These are phyloP conservation scores for Spathaspora sp. DNA, from an alignment of 805 yeast species.

Conservation along the genomic window DNA sequence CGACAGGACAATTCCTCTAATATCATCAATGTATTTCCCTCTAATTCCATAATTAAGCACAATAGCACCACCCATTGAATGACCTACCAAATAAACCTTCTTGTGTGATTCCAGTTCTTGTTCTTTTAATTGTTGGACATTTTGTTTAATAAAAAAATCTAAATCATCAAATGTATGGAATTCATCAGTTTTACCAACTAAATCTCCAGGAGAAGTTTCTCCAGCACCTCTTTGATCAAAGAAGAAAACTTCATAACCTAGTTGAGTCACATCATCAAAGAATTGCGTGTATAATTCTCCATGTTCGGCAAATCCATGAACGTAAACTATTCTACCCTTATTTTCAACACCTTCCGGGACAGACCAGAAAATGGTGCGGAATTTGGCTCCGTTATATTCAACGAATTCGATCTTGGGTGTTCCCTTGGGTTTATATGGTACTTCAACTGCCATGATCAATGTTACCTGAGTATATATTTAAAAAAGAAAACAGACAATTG, in stretches of 20 bases:
- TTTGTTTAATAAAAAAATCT: slow-evolving; percentile 47
- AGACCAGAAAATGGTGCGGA: slow-evolving; percentile 39
- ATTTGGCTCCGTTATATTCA: slow-evolving; percentile 34
- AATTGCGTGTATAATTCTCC: slow-evolving; percentile 45
- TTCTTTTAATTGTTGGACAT: slow-evolving; percentile 30
- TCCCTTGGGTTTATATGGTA: slow-evolving; percentile 34
- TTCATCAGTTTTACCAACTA: slow-evolving; percentile 57
- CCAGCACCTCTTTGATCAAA: slow-evolving; percentile 81
- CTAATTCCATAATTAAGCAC: slow-evolving; percentile 55
- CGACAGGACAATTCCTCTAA: slow-evolving; percentile 46
- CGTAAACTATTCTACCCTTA: slow-evolving; percentile 55
- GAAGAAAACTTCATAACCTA: slow-evolving; percentile 63
- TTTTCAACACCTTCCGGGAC: slow-evolving; percentile 28
- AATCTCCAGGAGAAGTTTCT: slow-evolving; percentile 51
- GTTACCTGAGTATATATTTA: neutral
- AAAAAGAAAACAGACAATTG: neutral
- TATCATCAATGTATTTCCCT: slow-evolving; percentile 46
- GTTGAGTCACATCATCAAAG: slow-evolving; percentile 47
- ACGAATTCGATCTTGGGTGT: slow-evolving; percentile 26
- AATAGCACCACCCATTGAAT: slow-evolving; percentile 83
- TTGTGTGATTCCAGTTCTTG: slow-evolving; percentile 20
- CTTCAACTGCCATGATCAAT: slow-evolving; percentile 7
- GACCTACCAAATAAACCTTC: slow-evolving; percentile 57
- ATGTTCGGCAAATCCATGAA: slow-evolving; percentile 73
- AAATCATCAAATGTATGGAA: slow-evolving; percentile 54